Conservation (phyloP, 345 rosid species). For the Heritiera littoralis region DNA sequence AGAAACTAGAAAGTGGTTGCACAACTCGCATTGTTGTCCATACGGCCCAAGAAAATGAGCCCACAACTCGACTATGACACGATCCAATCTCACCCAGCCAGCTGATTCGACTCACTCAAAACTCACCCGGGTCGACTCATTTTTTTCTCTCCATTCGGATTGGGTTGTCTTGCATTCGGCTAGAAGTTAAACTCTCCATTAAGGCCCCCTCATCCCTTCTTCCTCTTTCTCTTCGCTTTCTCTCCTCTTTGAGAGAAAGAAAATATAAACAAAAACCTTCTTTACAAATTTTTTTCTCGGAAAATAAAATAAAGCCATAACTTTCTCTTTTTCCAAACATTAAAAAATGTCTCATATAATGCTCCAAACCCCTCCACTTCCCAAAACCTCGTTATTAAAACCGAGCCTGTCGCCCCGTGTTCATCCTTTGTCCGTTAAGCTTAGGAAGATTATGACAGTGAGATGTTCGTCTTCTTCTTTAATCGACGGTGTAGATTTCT, state of each 20-base stretch:
- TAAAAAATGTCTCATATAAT: constrained; percentile 43
- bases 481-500: constrained; percentile 45
- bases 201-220: constrained; percentile 13
- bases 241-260: constrained; percentile 15
- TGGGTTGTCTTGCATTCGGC: constrained; percentile 34
- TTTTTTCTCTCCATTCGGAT: constrained; percentile 17
- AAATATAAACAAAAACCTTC: neutral
- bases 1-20: neutral
- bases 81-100: neutral
- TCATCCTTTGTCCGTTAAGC: constrained; percentile 35
- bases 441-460: constrained; percentile 35
- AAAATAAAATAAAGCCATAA: neutral
- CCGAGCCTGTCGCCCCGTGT: constrained; percentile 31
- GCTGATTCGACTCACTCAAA: neutral
- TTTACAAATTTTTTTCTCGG: neutral
- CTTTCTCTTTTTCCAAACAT: constrained; percentile 22
- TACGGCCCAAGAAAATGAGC: neutral
- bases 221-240: neutral
- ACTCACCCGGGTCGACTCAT: constrained; percentile 10
- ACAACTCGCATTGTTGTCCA: neutral
- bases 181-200: constrained; percentile 29
- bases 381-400: constrained; percentile 37
- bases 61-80: neutral
- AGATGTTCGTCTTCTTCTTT: constrained; percentile 40
- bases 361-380: constrained; percentile 44